Conservation (phyloP, 805 yeast genomes). For the Diddensiella transvaalensis region DNA sequence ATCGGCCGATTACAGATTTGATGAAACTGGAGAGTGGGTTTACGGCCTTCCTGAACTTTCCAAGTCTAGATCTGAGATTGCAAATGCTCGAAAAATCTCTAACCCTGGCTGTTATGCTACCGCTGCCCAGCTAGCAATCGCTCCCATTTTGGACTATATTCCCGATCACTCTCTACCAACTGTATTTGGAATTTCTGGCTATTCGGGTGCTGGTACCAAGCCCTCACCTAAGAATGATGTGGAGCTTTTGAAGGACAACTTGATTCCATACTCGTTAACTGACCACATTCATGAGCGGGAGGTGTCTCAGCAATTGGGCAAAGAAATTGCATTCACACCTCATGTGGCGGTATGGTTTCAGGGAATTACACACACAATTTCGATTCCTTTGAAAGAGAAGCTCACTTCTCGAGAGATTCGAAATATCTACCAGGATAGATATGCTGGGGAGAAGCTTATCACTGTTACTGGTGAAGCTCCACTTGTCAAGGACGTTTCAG, state of each 20-base stretch:
- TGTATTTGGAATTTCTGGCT: slow-evolving; percentile 94
- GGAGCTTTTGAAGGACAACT: slow-evolving; percentile 66
- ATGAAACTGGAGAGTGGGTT: slow-evolving; percentile 79
- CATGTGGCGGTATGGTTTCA: slow-evolving; percentile 99
- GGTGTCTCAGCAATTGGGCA: slow-evolving; percentile 75
- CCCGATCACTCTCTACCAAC: slow-evolving; percentile 66
- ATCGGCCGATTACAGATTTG: slow-evolving; percentile 95
- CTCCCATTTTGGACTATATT: slow-evolving; percentile 68
- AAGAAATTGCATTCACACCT: slow-evolving; percentile 83
- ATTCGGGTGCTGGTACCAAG: slow-evolving; percentile 99
- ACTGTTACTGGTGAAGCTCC: slow-evolving; percentile 91
- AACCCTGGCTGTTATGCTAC: slow-evolving; percentile 99
- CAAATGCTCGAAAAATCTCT: slow-evolving; percentile 74
- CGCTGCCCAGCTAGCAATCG: slow-evolving; percentile 88
- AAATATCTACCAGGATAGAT: slow-evolving; percentile 81
- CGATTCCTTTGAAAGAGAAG: slow-evolving; percentile 69
- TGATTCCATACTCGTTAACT: slow-evolving; percentile 92
- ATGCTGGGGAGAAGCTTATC: slow-evolving; percentile 80
- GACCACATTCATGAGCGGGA: slow-evolving; percentile 97
- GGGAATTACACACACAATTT: slow-evolving; percentile 90
- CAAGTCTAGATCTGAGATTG: slow-evolving; percentile 60
- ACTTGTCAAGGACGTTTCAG: slow-evolving; percentile 82
- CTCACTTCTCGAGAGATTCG: slow-evolving; percentile 79
- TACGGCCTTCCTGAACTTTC: slow-evolving; percentile 92
- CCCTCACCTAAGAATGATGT: slow-evolving; percentile 95